Conservation (phyloP, 2,329 filamentous ascomycete genomes). For the Cladobotryum mycophilum region DNA sequence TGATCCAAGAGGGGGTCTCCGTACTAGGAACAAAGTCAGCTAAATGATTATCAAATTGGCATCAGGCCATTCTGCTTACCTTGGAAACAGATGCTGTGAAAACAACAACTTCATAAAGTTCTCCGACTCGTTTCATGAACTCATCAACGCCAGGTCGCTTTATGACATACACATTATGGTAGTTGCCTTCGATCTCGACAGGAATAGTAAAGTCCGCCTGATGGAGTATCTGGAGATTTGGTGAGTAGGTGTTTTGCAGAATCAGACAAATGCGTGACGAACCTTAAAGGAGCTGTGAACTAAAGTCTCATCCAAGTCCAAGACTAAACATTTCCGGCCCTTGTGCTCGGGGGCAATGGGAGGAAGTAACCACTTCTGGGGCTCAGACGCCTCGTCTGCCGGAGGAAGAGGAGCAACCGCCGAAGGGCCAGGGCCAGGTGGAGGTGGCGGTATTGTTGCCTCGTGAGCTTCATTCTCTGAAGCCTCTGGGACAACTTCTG, state of each 20-base stretch:
- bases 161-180: conserved; percentile 99
- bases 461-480: conserved; percentile 31
- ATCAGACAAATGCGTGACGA: conserved; percentile 18
- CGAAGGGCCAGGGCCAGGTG: conserved; percentile 38
- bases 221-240: conserved; percentile 68
- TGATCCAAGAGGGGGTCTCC: conserved; percentile 94
- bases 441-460: conserved; percentile 34
- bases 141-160: conserved; percentile 97
- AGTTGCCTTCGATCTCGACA: conserved; percentile 97
- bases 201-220: conserved; percentile 99
- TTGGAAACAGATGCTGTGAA: conserved; percentile 99
- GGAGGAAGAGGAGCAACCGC: conserved; percentile 34
- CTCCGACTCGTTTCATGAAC: conserved; percentile 97
- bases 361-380: conserved; percentile 68
- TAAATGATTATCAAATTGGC: conserved; percentile 11
- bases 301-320: conserved; percentile 93
- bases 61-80: conserved; percentile 41
- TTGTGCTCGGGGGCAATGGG: conserved; percentile 71
- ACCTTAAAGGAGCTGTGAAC: conserved; percentile 99
- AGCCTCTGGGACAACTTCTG: conserved; percentile 36
- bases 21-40: conserved; percentile 53
- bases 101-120: conserved; percentile 96
- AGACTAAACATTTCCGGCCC: conserved; percentile 86
- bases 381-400: conserved; percentile 35
- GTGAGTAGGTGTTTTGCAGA: conserved; percentile 5